These are phyloP conservation scores for Oidiodendron maius DNA, from an alignment of 495 filamentous ascomycete species.

Conservation along the genomic window DNA sequence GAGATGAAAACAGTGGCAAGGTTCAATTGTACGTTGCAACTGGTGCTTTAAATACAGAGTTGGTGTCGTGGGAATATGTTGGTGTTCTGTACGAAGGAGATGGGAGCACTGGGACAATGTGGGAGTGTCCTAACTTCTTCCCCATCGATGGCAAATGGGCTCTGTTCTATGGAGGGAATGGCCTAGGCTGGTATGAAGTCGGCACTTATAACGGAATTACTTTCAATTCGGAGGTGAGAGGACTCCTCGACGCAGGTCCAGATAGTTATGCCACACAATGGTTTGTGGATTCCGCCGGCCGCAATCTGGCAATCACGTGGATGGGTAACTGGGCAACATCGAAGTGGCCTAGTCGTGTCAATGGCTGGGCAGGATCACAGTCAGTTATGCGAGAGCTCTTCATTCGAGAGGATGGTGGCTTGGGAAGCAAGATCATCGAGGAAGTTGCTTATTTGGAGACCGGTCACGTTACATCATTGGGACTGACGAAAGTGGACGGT, in stretches of 20 bases:
- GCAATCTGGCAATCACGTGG: constrained; percentile 18
- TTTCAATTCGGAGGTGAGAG: constrained; percentile 24
- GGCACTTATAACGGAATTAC: constrained; percentile 33
- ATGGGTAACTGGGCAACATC: constrained; percentile 13
- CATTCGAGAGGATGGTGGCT: constrained; percentile 10
- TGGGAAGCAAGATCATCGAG: constrained; percentile 12
- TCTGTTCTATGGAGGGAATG: constrained; percentile 15
- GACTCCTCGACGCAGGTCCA: constrained; percentile 16
- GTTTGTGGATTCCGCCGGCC: constrained; percentile 12
- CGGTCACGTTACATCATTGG: background rate
- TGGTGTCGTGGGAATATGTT: constrained; percentile 13
- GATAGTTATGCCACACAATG: constrained; percentile 16
- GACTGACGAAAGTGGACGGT: background rate
- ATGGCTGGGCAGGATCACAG: constrained; percentile 13
- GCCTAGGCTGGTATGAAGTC: constrained; percentile 25
- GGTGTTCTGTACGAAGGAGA: constrained; percentile 13
- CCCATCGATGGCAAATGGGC: constrained; percentile 24
- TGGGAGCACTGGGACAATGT: constrained; percentile 17
- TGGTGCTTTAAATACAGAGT: constrained; percentile 4
- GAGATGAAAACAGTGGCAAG: constrained; percentile 10
- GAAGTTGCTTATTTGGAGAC: constrained; percentile 1
- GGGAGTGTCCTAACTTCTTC: constrained; percentile 27
- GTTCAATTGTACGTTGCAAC: constrained; percentile 13
- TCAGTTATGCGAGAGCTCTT: constrained; percentile 14
- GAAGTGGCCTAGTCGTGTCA: constrained; percentile 13